phyloP scores from a whole-genome alignment of 1,284 basidiomycete genomes.

The Takashimella tepidaria region DNA sequence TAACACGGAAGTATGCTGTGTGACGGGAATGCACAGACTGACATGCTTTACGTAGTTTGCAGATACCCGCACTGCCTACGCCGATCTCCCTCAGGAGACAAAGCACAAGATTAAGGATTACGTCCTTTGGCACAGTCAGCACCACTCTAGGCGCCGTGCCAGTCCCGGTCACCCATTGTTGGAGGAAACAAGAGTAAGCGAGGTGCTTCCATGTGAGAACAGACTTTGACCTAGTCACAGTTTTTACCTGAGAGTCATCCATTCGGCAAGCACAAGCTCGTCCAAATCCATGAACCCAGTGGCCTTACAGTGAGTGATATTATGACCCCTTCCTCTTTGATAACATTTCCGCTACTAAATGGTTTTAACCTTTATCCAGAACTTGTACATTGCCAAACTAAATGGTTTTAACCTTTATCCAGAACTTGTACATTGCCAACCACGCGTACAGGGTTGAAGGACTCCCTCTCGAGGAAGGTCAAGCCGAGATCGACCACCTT shows the following conservation, averaged over 20 bases:
- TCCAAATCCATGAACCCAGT: slow-evolving; percentile 20
- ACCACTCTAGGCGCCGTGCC: slow-evolving; percentile 19
- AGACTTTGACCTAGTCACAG: neutral
- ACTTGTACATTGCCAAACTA: slow-evolving; percentile 29
- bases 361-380: no score
- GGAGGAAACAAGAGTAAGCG: slow-evolving; percentile 12
- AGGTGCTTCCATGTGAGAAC: neutral
- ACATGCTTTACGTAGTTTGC: slow-evolving; percentile 11
- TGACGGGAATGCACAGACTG: neutral
- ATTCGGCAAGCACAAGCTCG: slow-evolving; percentile 24
- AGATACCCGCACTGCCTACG: slow-evolving; percentile 21
- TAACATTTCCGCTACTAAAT: no score
- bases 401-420: no score
- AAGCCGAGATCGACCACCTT: slow-evolving; percentile 16
- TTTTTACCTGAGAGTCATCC: slow-evolving; percentile 12
- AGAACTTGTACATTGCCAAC: slow-evolving; percentile 27
- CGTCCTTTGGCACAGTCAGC: slow-evolving; percentile 17
- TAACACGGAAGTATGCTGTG: slow-evolving; percentile 13
- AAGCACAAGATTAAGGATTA: slow-evolving; percentile 34
- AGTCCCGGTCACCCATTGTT: slow-evolving; percentile 17
- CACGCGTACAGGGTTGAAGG: slow-evolving; percentile 19
- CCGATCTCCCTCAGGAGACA: slow-evolving; percentile 11
- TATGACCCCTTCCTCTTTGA: neutral
- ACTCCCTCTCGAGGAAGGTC: slow-evolving; percentile 15
- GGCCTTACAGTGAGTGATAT: slow-evolving; percentile 8